Evolutionary conservation across 2,329 filamentous ascomycete species (phyloP), one percentile per base, ranked within the genome.

Genomic region (Plenodomus tracheiphilus): DNA sequence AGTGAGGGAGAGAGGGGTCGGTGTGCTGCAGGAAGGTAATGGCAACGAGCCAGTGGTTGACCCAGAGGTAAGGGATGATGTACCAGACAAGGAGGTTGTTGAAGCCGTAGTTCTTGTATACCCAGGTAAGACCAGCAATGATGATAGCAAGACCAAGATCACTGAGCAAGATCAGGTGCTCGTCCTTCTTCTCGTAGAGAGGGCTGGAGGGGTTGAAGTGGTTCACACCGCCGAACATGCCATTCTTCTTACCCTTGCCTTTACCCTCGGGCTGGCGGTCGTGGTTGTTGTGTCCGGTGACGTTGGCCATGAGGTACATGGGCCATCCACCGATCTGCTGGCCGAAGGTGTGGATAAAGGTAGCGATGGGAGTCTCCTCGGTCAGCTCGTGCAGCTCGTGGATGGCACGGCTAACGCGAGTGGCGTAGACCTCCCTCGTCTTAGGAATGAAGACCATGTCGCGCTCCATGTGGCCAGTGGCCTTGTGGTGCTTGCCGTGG

Each of bases 401-500:
- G 44, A 82, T 79, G 49, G 92, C 66, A 65, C 81, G 83, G 66
- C 91, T 90, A 51, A 93, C 73, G 50, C 88, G 87, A 53, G 80
- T 81, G 59, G 91, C 90, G 68, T 89, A 92, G 71, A 88, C 78
- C 60, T 94, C 85, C 50, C 92, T 87, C 47, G 91, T 96, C 77
- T 90, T 90, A 52, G 94, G 94, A n/a, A 97, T 81, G 73, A 97
- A 97, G 56, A 97, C 94, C 94, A 99, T 99, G 77, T 99, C 94
- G 62, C 93, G 90, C 77, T 95, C 91, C 78, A 99, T 86, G 81
- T 99, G 85, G 65, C 92, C 94, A 34, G 94, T 99, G 58, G 92
- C 91, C 84, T 97, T 97, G 88, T 99, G 94, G 81, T 99, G 94
- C 85, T 96, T 96, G 80, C 91, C 89, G 79, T 99, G 94, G 61